Evolutionary conservation across 192 early-diverging fungal genomes (phyloP).

Genomic region (Umbelopsis ramanniana): DNA sequence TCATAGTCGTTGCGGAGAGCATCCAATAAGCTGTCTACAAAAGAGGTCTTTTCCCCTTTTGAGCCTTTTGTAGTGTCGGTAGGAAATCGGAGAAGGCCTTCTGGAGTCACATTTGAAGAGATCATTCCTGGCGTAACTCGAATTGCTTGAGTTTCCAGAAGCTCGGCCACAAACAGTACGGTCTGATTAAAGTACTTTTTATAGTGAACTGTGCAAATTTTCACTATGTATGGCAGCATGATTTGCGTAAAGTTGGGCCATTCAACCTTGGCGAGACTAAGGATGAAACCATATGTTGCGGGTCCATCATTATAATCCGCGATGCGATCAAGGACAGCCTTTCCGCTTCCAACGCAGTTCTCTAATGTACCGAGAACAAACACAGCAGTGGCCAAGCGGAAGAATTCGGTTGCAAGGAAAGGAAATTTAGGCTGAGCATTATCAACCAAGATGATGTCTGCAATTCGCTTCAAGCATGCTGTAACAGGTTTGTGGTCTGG

Average conservation of each 20-base stretch:
- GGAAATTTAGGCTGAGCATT: conserved; percentile 26
- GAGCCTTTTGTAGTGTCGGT: conserved; percentile 6
- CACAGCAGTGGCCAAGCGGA: conserved; percentile 34
- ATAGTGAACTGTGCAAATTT: conserved; percentile 40
- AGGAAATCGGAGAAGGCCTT: conserved; percentile 56
- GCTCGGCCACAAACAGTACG: conserved; percentile 51
- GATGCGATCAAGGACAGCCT: conserved; percentile 35
- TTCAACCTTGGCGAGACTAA: conserved; percentile 64
- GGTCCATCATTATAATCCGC: conserved; percentile 49
- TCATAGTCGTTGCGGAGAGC: conserved; percentile 43
- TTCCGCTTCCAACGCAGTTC: conserved; percentile 36
- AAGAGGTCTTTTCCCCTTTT: conserved; percentile 13
- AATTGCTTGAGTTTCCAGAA: conserved; percentile 46
- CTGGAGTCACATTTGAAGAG: conserved; percentile 48
- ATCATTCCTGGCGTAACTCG: conserved; percentile 45
- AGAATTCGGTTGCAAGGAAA: conserved; percentile 32
- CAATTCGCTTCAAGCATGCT: conserved; percentile 40
- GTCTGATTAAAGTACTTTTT: conserved; percentile 40
- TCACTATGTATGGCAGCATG: conserved; percentile 71
- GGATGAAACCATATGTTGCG: conserved; percentile 68
- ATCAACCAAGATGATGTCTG: conserved; percentile 38
- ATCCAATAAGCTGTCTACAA: conserved; percentile 46
- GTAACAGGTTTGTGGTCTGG: conserved; percentile 54
- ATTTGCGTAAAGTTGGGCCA: conserved; percentile 78
- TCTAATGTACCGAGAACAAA: conserved; percentile 38